Conservation (phyloP, 1,139 yeast species). For the Hyphopichia burtonii region DNA sequence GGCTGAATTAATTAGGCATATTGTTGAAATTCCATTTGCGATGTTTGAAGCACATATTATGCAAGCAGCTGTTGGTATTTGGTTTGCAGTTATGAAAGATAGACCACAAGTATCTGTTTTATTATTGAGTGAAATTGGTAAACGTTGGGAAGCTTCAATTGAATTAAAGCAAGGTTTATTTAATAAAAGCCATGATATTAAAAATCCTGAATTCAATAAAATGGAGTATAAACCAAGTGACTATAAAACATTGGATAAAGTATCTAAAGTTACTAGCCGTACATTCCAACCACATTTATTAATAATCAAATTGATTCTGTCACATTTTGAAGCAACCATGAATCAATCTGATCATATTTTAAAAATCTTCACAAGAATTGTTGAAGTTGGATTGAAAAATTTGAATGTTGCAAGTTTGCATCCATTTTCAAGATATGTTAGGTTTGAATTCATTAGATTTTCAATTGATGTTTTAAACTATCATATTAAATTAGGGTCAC, state of each 20-base stretch:
- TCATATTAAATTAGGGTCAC: conserved; percentile 50
- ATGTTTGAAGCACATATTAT: conserved; percentile 61
- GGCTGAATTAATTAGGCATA: conserved; percentile 54
- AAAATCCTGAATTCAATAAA: conserved; percentile 59
- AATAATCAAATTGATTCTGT: conserved; percentile 65
- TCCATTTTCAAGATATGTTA: conserved; percentile 71
- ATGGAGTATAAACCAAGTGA: conserved; percentile 94
- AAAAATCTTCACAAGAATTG: conserved; percentile 65
- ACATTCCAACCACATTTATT: conserved; percentile 72
- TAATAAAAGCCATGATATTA: conserved; percentile 57
- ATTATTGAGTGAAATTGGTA: conserved; percentile 67
- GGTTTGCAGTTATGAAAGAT: conserved; percentile 81
- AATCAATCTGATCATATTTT: conserved; percentile 72
- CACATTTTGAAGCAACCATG: conserved; percentile 81
- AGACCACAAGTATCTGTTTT: conserved; percentile 53
- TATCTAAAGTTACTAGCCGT: conserved; percentile 47
- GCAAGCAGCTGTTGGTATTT: conserved; percentile 67
- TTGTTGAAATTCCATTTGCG: conserved; percentile 72
- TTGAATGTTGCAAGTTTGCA: conserved; percentile 67
- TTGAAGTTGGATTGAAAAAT: conserved; percentile 57
- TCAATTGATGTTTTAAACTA: conserved; percentile 63
- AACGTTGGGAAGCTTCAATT: conserved; percentile 68
- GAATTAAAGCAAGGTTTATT: conserved; percentile 63
- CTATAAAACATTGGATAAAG: conserved; percentile 54
- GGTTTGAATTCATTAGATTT: conserved; percentile 74